phyloP scores from a whole-genome alignment of 2,329 filamentous ascomycete species.

The Xylariaceae sp. region DNA sequence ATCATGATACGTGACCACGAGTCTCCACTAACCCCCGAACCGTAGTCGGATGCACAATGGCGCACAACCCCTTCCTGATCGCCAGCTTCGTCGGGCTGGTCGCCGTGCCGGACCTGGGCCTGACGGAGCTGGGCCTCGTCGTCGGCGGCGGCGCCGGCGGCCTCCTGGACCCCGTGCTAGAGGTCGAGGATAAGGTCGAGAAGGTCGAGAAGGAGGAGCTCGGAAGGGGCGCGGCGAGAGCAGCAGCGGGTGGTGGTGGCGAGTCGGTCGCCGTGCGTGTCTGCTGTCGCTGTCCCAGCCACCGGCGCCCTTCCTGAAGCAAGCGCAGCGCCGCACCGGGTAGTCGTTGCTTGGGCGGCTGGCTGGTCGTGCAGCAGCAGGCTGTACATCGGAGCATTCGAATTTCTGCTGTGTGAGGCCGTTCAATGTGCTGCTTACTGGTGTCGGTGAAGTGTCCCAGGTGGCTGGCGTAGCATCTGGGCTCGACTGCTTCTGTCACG shows the following conservation, averaged over 20 bases:
- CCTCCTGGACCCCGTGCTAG: slow-evolving; percentile 5
- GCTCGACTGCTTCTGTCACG: too few species aligned
- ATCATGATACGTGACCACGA: too few species aligned
- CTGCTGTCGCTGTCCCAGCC: slow-evolving; percentile 6
- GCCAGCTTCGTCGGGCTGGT: slow-evolving; percentile 17
- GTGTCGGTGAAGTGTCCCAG: too few species aligned
- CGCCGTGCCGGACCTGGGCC: slow-evolving; percentile 12
- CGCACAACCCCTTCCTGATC: slow-evolving; percentile 16
- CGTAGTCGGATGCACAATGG: slow-evolving; percentile 11
- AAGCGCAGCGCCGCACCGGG: too few species aligned
- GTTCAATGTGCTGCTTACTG: too few species aligned
- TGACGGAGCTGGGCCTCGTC: slow-evolving; percentile 13
- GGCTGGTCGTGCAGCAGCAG: too few species aligned
- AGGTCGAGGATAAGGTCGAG: background rate
- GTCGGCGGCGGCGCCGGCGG: slow-evolving; percentile 4
- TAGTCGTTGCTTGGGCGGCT: too few species aligned
- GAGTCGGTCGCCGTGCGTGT: slow-evolving; percentile 1
- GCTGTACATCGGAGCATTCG: too few species aligned
- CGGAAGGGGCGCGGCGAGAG: background rate
- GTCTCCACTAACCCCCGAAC: too few species aligned
- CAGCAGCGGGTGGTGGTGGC: background rate
- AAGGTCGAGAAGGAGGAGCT: background rate
- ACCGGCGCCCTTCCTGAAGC: too few species aligned
- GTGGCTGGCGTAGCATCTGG: too few species aligned
- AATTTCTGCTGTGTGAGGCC: too few species aligned